Percentiles rank a stretch among this genome's conserved stretches.
Evolutionary conservation across 2,329 filamentous ascomycete genomes (phyloP).

Genomic region (Didymella sp.): DNA sequence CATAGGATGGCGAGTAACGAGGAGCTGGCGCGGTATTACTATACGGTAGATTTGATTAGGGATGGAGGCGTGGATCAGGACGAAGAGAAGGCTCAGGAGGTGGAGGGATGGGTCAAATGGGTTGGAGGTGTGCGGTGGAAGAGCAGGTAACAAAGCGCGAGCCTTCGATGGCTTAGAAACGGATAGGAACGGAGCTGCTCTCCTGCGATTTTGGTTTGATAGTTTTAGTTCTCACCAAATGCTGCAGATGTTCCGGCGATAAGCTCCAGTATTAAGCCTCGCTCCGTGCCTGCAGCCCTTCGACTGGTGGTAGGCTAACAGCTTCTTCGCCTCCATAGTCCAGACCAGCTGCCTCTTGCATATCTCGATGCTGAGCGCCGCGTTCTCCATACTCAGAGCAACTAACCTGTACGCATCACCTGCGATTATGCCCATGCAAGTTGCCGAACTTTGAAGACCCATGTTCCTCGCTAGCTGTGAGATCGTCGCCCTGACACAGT

Average conservation of each 20-base stretch:
- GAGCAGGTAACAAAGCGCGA: slow-evolving; percentile 30
- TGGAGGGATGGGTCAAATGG: slow-evolving; percentile 75
- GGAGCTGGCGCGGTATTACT: slow-evolving; percentile 75
- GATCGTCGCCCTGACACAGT: background rate
- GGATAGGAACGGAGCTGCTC: no score
- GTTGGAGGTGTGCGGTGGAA: slow-evolving; percentile 79
- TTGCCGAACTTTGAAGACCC: background rate
- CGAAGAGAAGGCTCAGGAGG: slow-evolving; percentile 69
- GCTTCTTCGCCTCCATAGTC: background rate
- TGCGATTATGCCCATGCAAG: background rate
- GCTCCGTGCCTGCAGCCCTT: background rate
- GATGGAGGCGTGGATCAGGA: slow-evolving; percentile 75
- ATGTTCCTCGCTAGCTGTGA: background rate
- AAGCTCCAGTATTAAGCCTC: background rate
- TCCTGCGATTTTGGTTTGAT: background rate
- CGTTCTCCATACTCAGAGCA: background rate
- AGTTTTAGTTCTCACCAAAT: background rate
- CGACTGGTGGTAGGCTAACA: background rate
- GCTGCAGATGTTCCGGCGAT: background rate
- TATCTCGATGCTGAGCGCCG: background rate
- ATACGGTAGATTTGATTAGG: slow-evolving; percentile 73
- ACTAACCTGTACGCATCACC: background rate
- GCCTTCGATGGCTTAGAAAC: background rate
- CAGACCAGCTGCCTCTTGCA: background rate
- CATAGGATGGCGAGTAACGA: slow-evolving; percentile 78